Evolutionary conservation across 2,329 filamentous ascomycete genomes (phyloP), one percentile per base, ranked within the genome.

Genomic region (Fusarium sambucinum): DNA sequence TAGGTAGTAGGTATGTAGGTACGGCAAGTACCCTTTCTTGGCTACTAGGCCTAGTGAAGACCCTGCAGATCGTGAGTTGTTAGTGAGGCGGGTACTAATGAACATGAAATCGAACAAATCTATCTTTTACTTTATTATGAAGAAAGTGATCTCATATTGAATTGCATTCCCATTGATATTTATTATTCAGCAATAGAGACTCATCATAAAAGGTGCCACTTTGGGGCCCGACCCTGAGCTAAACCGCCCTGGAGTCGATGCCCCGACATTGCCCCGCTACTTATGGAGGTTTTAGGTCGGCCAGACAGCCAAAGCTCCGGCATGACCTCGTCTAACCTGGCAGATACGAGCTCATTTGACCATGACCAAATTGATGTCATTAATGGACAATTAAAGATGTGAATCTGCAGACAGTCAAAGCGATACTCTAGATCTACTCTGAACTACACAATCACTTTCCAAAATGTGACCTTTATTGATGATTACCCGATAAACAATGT

Each of bases 311-410:
- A 44, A 32, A 21, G 45, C 21, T n/a, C 38, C 9, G 25, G 46
- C 66, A 23, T 53, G 57, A 62, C 65, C 65, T 44, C 48, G 25
- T 27, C 52, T 55, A 55, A 21, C 33, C 30, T 50, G 37, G 8
- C 42, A 55, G 66, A 69, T 69, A 69, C 66, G 56, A 66, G 40
- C 32, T 33, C 25, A 35, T 41, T 56, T 63, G 59, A 63, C 32
- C 42, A 50, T 30, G 13, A 44, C 27, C 48, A 67, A 27, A 67
- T 67, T 69, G 66, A 70, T 67, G 66, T 69, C 66, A 69, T 69
- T 59, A 46, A 63, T 40, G 13, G 33, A 12, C 17, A 51, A 40
- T 51, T 51, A 19, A 27, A 40, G 12, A 45, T 30, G 5, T n/a
- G 16, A 45, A 19, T 45, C n/a, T 19, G 21, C 21, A 48, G 25